phyloP scores from a whole-genome alignment of 768 basidiomycete genomes.

The Pisolithus albus region DNA sequence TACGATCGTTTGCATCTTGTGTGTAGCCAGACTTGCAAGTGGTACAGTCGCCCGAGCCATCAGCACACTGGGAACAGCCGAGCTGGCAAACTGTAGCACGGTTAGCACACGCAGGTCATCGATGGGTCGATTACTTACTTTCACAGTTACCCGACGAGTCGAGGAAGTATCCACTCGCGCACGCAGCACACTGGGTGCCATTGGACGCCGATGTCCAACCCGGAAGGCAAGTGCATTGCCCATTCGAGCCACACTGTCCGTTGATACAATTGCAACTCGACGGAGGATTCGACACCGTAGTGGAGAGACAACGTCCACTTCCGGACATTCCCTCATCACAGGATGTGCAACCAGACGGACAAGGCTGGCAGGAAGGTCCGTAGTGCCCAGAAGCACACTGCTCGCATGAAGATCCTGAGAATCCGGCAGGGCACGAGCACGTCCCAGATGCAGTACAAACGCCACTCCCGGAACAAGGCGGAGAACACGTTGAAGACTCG shows the following conservation, averaged over 20 bases:
- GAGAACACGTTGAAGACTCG: slow-evolving; percentile 68
- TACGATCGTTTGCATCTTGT: slow-evolving; percentile 56
- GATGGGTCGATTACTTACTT: slow-evolving; percentile 35
- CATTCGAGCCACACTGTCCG: slow-evolving; percentile 61
- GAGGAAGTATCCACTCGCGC: slow-evolving; percentile 70
- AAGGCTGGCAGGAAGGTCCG: slow-evolving; percentile 63
- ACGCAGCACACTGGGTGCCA: slow-evolving; percentile 72
- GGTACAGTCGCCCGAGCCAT: slow-evolving; percentile 62
- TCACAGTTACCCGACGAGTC: slow-evolving; percentile 64
- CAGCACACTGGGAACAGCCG: slow-evolving; percentile 66
- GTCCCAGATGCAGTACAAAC: slow-evolving; percentile 64
- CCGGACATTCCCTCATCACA: slow-evolving; percentile 82
- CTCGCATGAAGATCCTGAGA: slow-evolving; percentile 76
- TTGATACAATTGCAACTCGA: slow-evolving; percentile 78
- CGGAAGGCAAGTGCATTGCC: slow-evolving; percentile 67
- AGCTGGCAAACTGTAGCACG: slow-evolving; percentile 53
- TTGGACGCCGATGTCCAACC: slow-evolving; percentile 70
- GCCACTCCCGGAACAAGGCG: slow-evolving; percentile 66
- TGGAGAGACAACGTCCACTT: slow-evolving; percentile 60
- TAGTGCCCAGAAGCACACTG: slow-evolving; percentile 69
- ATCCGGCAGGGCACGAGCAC: slow-evolving; percentile 68
- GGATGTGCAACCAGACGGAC: slow-evolving; percentile 57
- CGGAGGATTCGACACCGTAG: slow-evolving; percentile 44
- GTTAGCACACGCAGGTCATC: slow-evolving; percentile 1
- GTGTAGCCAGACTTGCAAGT: slow-evolving; percentile 68